Evolutionary conservation across 345 rosid species (phyloP), one percentile per base, ranked within the genome.

Genomic region (Syzygium aqueum): DNA sequence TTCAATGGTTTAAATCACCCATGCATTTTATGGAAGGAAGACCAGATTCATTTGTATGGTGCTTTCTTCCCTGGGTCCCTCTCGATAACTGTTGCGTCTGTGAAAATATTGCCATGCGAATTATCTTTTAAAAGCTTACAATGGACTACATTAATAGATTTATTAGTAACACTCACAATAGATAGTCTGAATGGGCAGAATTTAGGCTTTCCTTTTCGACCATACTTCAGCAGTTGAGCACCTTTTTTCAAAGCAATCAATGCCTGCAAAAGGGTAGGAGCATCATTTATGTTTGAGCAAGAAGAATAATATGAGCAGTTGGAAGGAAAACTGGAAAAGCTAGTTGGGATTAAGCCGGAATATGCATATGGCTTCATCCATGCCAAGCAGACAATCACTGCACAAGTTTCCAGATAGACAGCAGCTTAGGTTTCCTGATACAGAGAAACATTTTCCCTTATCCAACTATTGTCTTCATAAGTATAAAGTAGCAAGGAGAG

Each of bases 161-260:
- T 50, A 37, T 59, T 51, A 61, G 37, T n/a, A 63, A 88, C 46
- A 90, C 99, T 94, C 90, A 97, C 99, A 91, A 87, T 91, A 86
- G 99, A 95, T 87, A 97, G 96, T 94, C 98, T 94, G 89, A 97
- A 97, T 19, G 95, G 95, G 86, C 94, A 96, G 89, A 96, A 95
- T 93, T 96, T 96, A 61, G 98, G 99, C 92, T 94, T 97, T 91
- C 98, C 99, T 90, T 97, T 94, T n/a, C 96, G 97, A 92, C 97
- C 98, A 94, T 95, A 95, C 90, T 96, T 97, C 90, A 95, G 91
- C 80, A 97, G 95, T 85, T 95, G 98, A 91, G 97, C 92, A 88
- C 99, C 99, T 92, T 94, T 96, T 94, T 96, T 96, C 94, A 97
- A 91, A 86, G 97, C 93, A 90, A 94, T 94, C 85, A 96, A 89